Base-by-base conservation (phyloP, 2,329 filamentous ascomycete species). In the Volutella citrinella region DNA sequence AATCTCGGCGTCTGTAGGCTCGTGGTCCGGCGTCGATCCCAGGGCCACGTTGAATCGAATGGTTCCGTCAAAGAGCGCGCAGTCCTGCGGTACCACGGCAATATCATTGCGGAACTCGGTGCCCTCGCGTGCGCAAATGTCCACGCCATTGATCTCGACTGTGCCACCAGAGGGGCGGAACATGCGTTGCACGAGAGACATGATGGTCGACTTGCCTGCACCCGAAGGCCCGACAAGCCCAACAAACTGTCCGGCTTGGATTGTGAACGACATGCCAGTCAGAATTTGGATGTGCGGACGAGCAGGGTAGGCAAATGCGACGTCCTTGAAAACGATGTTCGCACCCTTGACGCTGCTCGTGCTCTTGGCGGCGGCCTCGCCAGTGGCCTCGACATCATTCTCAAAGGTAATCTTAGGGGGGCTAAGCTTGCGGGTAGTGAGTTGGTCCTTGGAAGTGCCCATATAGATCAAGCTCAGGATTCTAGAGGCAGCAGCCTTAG, bases 171-270 rank as follows among this genome's bases (percentile, higher is more conserved):
- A 52, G 1, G 70, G 66, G 5, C 56, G 55, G 53, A 76, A 74
- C 46, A 77, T 68, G 12, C 70, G 58, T 45, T 75, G 70, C 2
- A 76, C 56, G 5, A 76, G 59, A 3, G 74, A 69, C 49, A 84
- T 70, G 28, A 81, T 76, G 14, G 80, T 84, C 2, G 77, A 82
- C 51, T 85, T 85, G 1, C 81, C 81, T 3, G 79, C 76, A 3
- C 81, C 81, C 1, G 76, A 81, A 5, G 79, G 76, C 0, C 81
- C 80, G 4, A 84, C 79, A 10, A 85, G 64, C 3, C 78, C 81
- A 42, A 70, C 72, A 50, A 84, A 83, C 34, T 80, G 70, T 2
- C 78, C 76, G 0, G 77, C 66, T 19, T 69, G 60, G 29, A 84
- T 74, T 1, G 66, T 68, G 19, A 85, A 64, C 10, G 66, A 74